Base-by-base conservation (phyloP, 805 yeast genomes). In the Wickerhamomyces bovis region DNA sequence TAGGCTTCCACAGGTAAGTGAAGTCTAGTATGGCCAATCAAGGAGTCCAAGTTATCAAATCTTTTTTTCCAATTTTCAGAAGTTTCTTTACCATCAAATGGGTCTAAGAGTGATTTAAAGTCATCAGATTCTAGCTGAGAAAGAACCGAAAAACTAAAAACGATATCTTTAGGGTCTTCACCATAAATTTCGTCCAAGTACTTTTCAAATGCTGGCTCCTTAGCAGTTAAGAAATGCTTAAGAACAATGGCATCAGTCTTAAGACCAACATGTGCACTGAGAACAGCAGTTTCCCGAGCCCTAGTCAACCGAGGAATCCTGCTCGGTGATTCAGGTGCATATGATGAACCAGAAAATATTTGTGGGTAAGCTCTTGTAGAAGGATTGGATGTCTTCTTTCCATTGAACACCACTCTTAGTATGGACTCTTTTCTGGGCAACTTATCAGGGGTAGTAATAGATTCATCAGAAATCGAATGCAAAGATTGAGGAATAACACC, bases 11-110 rank as follows among this genome's bases (percentile, higher is more conserved):
- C 45, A 1, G 63, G 62, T 0, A 44, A 28, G 19, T 42, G 56
- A 0, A 46, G 42, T 21, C 63, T 52, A 2, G 56, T 31, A 39
- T 51, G 55, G 3, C 53, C 55, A 18, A 60, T 55, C 41, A 60
- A 39, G 2, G 50, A 28, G 31, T 52, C 61, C 38, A 60, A 43
- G n/a, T 43, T 40, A 3, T 49, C 42, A 39, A 38, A 47, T 21
- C 53, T 46, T 2, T 21, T 25, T 9, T 43, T 42, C 63, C 62
- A 60, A 42, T 56, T 57, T n/a, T 47, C 52, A 0, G 61, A 52
- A 1, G 55, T 51, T 30, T 57, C 62, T 40, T 42, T 49, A 0
- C 53, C 58, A 8, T 38, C 30, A 20, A 46, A 60, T 1, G 42
- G 12, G 0, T 12, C 4, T 9, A 59, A 11, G 0, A 55, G 12